Conservation (phyloP, 208 protist species). For the Crithidia bombi region DNA sequence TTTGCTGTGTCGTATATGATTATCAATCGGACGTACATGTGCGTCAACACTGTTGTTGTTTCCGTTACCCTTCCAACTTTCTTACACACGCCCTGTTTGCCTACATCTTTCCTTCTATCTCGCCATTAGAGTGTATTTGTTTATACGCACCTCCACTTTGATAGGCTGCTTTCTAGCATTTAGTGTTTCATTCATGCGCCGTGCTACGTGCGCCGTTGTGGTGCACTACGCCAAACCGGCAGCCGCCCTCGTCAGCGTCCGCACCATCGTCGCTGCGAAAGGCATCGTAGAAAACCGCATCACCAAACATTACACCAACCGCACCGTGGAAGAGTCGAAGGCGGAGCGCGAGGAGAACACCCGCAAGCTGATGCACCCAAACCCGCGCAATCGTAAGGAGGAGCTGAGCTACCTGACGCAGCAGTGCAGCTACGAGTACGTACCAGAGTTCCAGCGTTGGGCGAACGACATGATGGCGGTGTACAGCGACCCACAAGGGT, state of each 20-base stretch:
- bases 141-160: no score
- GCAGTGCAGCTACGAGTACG: constrained; percentile 90
- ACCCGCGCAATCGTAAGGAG: constrained; percentile 85
- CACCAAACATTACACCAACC: constrained; percentile 82
- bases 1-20: no score
- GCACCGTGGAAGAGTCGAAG: constrained; percentile 80
- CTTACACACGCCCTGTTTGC: no score
- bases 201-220: constrained; percentile 11
- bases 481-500: constrained; percentile 84
- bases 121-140: no score
- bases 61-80: no score
- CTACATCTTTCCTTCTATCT: no score
- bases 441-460: constrained; percentile 92
- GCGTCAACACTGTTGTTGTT: no score
- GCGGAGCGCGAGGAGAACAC: constrained; percentile 59
- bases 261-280: constrained; percentile 77
- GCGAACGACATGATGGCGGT: constrained; percentile 92
- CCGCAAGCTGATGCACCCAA: constrained; percentile 61
- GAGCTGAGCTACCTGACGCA: constrained; percentile 85
- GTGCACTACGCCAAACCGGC: constrained; percentile 6
- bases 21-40: no score
- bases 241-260: constrained; percentile 9
- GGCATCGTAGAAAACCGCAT: constrained; percentile 91
- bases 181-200: constrained; percentile 24
- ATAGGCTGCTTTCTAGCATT: no score